Conservation (phyloP, 108 stramenopile species). For the Stephanodiscus triporus region DNA sequence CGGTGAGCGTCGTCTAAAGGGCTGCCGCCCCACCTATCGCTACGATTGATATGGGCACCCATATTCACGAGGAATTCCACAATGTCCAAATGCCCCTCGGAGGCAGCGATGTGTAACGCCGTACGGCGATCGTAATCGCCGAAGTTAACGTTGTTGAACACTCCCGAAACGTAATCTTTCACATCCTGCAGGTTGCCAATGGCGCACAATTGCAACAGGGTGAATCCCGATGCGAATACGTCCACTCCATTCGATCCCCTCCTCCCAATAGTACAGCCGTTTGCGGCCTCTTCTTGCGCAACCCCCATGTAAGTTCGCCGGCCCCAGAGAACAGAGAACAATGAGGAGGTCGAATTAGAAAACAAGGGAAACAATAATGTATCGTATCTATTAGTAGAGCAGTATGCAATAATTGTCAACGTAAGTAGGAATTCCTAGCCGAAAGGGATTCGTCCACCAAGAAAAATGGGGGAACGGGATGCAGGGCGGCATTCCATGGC, state of each 20-base stretch:
- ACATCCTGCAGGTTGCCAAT: conserved; percentile 55
- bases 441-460: too few species aligned
- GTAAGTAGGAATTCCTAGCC: too few species aligned
- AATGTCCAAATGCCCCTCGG: conserved; percentile 79
- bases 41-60: conserved; percentile 72
- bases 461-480: too few species aligned
- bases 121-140: conserved; percentile 90
- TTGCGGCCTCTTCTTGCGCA: not conserved
- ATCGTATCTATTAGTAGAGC: too few species aligned
- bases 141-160: conserved; percentile 72
- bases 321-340: too few species aligned
- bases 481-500: too few species aligned
- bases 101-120: conserved; percentile 81
- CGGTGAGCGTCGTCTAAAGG: conserved; percentile 90
- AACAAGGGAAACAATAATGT: too few species aligned
- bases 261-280: not conserved
- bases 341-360: too few species aligned
- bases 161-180: conserved; percentile 35
- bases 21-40: conserved; percentile 81
- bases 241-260: conserved; percentile 11
- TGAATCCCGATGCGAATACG: conserved; percentile 84
- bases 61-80: conserved; percentile 57
- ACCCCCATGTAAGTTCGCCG: too few species aligned
- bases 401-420: too few species aligned
- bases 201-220: conserved; percentile 78